Evolutionary conservation across 305 asterid genomes (phyloP), one percentile per base, ranked within the genome.

Genomic region (Fraxinus xanthoxyloides): DNA sequence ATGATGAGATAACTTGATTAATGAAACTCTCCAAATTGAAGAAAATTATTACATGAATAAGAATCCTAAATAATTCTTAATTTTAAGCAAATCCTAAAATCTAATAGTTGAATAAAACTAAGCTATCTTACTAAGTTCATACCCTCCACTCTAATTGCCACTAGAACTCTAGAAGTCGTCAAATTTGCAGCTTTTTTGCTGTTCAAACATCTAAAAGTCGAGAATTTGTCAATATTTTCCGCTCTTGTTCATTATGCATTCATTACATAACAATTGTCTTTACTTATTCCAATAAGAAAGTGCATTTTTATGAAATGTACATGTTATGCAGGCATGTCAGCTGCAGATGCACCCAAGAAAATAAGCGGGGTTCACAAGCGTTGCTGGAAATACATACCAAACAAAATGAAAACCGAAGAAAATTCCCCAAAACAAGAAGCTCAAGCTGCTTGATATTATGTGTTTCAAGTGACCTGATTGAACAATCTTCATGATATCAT

Each of bases 311-410:
- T 72, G 40, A 32, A 46, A 38, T 43, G 28, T 7, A 54, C 74
- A 34, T 70, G 1, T 0, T 17, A 35, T 86, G 80, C 88, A 91
- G 93, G 94, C 77, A 67, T 81, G 80, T 87, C 90, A 34, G 77
- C 82, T 69, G 94, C 89, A 24, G 91, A 86, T 0, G 87, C 85
- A 9, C 90, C 93, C 76, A 91, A 91, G 88, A 91, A 91, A 87
- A 91, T 91, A 54, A 91, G 93, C 9, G 94, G 94, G 17, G 94
- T 82, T 72, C 85, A 82, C 79, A 82, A 85, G 77, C 85, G 87
- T 40, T 82, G 82, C 82, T 89, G 92, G 92, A 88, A 85, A 74
- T 89, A 88, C 87, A 77, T 89, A 31, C 82, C 89, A 28, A 86
- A 88, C 72, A 43, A 65, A 10, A 85, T 48, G 79, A 89, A 75